phyloP scores from a whole-genome alignment of 2,329 filamentous ascomycete species.

The Diaporthe vaccinii region DNA sequence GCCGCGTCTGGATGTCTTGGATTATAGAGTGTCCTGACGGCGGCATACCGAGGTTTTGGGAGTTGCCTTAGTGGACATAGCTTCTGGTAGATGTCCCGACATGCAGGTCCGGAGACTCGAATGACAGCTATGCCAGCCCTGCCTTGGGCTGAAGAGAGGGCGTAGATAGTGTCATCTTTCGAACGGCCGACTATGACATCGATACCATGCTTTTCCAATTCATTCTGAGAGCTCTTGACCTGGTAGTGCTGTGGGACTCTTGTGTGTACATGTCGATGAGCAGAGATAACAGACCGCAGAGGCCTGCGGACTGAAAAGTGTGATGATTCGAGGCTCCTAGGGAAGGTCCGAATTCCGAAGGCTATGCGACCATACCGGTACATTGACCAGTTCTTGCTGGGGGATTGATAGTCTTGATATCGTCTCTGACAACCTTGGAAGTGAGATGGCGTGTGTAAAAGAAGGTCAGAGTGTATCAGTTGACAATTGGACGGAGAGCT shows the following conservation, averaged over 20 bases:
- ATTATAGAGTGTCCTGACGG: slow-evolving; percentile 80
- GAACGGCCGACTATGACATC: slow-evolving; percentile 33
- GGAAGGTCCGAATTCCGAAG: slow-evolving; percentile 31
- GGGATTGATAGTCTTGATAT: neutral
- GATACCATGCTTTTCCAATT: neutral
- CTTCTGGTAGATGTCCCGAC: slow-evolving; percentile 69
- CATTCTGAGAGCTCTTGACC: neutral
- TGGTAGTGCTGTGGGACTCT: neutral
- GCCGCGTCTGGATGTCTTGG: slow-evolving; percentile 48
- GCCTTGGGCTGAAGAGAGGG: slow-evolving; percentile 87
- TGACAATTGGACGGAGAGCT: neutral
- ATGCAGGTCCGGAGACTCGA: slow-evolving; percentile 85
- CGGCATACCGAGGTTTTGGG: slow-evolving; percentile 70
- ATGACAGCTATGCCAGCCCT: slow-evolving; percentile 92
- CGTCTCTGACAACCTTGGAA: neutral
- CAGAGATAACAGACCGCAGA: neutral
- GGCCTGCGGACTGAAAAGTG: neutral
- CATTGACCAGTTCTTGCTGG: slow-evolving; percentile 37
- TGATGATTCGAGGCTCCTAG: neutral
- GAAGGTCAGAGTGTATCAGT: neutral
- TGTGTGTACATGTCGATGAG: slow-evolving; percentile 3
- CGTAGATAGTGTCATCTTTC: slow-evolving; percentile 82
- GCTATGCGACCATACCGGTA: slow-evolving; percentile 39
- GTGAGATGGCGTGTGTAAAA: neutral
- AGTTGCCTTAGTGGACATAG: slow-evolving; percentile 62